Conservation (phyloP, 331 rosid genomes). For the Rosa hybrid region DNA sequence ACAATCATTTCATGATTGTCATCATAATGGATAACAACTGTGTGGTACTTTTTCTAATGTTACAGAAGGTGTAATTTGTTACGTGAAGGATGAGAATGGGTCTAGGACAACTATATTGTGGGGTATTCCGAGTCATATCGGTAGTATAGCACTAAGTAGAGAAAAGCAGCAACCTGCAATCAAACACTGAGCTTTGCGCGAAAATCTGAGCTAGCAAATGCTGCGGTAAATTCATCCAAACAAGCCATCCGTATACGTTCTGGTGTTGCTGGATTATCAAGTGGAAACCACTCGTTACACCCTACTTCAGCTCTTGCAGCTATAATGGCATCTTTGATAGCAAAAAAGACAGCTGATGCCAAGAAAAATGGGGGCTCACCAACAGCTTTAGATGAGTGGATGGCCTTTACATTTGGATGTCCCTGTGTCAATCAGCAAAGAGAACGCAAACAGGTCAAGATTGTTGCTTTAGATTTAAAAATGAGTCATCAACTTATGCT, state of each 20-base stretch:
- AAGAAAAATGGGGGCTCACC: slow-evolving; percentile 98
- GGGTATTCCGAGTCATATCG: background rate
- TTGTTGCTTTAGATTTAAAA: background rate
- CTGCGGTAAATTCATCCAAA: slow-evolving; percentile 60
- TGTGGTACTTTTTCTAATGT: background rate
- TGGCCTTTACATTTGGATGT: slow-evolving; percentile 89
- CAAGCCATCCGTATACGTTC: slow-evolving; percentile 97
- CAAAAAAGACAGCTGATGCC: slow-evolving; percentile 78
- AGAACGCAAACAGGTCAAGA: slow-evolving; percentile 7
- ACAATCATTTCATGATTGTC: background rate
- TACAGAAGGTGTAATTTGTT: background rate
- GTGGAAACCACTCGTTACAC: slow-evolving; percentile 72
- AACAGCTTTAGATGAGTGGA: slow-evolving; percentile 95
- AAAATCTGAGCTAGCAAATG: slow-evolving; percentile 46
- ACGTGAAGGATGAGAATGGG: background rate
- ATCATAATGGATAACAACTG: background rate
- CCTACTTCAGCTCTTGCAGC: slow-evolving; percentile 80
- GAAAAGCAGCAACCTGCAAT: slow-evolving; percentile 13
- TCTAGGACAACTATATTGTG: background rate
- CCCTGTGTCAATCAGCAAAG: slow-evolving; percentile 56
- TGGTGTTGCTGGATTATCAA: slow-evolving; percentile 92
- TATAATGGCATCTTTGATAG: slow-evolving; percentile 77
- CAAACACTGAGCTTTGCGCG: slow-evolving; percentile 80
- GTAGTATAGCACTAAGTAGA: background rate
- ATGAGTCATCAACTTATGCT: background rate